Percentiles rank a stretch among this genome's conserved stretches.
Evolutionary conservation across 495 filamentous ascomycete genomes (phyloP).

Genomic region (Aspergillus cavernicola): DNA sequence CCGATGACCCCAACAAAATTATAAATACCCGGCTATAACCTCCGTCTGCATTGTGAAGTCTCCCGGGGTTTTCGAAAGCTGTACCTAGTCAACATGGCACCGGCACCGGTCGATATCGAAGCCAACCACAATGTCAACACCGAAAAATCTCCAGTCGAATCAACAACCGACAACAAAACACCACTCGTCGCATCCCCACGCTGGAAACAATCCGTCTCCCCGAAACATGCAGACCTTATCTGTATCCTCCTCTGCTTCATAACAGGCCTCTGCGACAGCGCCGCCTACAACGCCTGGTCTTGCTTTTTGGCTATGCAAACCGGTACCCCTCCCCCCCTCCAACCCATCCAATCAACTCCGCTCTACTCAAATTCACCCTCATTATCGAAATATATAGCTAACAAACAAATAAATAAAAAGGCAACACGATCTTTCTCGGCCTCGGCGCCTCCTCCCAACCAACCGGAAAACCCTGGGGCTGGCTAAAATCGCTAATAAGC

Average conservation of each 20-base stretch:
- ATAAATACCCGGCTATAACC: neutral
- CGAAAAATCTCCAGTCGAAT: neutral
- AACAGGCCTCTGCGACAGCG: conserved; percentile 59
- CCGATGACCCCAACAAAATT: neutral
- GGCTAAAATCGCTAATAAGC: conserved; percentile 59
- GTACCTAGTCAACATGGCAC: neutral
- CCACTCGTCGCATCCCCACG: conserved; percentile 4
- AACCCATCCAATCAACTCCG: neutral
- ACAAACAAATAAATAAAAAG: no score
- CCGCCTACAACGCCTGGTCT: conserved; percentile 58
- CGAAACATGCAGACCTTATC: conserved; percentile 47
- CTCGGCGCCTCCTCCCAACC: conserved; percentile 55
- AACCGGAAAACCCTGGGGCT: conserved; percentile 50
- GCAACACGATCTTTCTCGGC: conserved; percentile 66
- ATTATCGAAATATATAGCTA: no score
- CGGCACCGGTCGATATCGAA: conserved; percentile 18
- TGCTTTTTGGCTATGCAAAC: conserved; percentile 65
- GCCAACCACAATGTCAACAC: conserved; percentile 11
- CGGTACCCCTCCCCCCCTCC: conserved; percentile 29
- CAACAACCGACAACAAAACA: neutral
- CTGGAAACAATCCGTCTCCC: conserved; percentile 38
- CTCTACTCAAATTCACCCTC: no score
- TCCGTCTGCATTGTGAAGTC: no score
- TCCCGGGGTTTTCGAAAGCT: neutral
- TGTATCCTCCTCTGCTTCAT: conserved; percentile 54